Conservation (phyloP, 257 asterid species). For the Scutellaria barbata region DNA sequence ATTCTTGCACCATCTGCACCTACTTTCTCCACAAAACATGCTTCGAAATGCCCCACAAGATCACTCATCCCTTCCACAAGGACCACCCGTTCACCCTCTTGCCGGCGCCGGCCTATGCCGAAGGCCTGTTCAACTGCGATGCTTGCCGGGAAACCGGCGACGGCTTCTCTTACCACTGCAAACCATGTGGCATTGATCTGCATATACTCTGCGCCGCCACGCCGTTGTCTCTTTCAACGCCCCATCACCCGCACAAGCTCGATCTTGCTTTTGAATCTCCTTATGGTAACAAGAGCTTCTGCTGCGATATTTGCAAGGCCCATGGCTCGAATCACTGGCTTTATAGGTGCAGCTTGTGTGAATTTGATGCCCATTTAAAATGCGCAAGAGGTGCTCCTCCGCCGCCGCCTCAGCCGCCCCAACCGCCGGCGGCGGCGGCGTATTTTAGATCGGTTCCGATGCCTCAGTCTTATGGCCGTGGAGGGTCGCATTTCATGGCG, state of each 20-base stretch:
- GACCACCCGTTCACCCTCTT: conserved; percentile 49
- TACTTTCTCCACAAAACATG: conserved; percentile 60
- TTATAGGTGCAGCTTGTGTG: conserved; percentile 55
- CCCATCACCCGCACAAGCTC: conserved; percentile 51
- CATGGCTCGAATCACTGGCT: conserved; percentile 55
- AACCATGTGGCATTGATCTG: conserved; percentile 54
- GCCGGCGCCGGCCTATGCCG: conserved; percentile 46
- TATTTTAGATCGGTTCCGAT: conserved; percentile 34
- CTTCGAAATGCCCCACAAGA: conserved; percentile 53
- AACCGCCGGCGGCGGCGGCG: not conserved
- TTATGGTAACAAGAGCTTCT: conserved; percentile 39
- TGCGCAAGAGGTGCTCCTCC: conserved; percentile 44
- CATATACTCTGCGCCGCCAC: conserved; percentile 55
- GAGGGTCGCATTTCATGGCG: not conserved
- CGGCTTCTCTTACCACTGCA: conserved; percentile 61
- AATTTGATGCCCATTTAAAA: conserved; percentile 62
- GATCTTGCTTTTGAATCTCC: conserved; percentile 49
- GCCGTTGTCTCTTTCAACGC: conserved; percentile 41
- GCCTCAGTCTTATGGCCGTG: conserved; percentile 26
- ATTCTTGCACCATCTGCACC: conserved; percentile 54
- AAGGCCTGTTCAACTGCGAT: conserved; percentile 51
- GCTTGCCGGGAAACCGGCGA: conserved; percentile 47
- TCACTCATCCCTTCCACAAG: conserved; percentile 60
- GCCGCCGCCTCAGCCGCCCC: not conserved
- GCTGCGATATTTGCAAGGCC: conserved; percentile 52